phyloP scores from a whole-genome alignment of 495 filamentous ascomycete species.

The Penicillium psychrofluorescens region DNA sequence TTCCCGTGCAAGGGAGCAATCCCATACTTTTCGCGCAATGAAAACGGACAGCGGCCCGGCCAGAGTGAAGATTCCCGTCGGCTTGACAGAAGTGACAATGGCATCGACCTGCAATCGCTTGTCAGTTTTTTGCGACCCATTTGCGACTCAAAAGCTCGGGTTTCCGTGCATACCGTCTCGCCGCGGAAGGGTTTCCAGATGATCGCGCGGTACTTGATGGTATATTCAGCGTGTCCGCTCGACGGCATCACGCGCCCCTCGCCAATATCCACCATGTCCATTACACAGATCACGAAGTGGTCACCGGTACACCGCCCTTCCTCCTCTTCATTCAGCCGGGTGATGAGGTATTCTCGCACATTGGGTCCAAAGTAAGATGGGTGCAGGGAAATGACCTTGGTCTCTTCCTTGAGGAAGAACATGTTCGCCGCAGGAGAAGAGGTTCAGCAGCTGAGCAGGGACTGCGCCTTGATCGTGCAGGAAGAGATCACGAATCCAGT shows the following conservation, averaged over 20 bases:
- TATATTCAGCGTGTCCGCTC: constrained; percentile 86
- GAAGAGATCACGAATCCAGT: too few relatives aligned
- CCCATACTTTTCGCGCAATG: constrained; percentile 73
- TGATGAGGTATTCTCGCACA: constrained; percentile 80
- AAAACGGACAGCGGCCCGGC: constrained; percentile 85
- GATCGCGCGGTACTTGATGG: constrained; percentile 86
- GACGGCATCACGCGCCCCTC: constrained; percentile 87
- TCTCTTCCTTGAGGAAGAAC: constrained; percentile 97
- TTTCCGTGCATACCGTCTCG: constrained; percentile 66
- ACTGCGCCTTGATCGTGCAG: too few relatives aligned
- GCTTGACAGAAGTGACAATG: constrained; percentile 80
- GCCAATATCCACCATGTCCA: constrained; percentile 88
- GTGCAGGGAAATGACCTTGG: constrained; percentile 86
- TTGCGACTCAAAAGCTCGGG: neutral
- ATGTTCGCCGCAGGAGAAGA: constrained; percentile 35
- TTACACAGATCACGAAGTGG: constrained; percentile 93
- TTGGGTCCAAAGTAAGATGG: constrained; percentile 92
- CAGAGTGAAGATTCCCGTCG: constrained; percentile 86
- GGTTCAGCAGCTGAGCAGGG: too few relatives aligned
- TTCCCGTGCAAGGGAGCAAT: neutral
- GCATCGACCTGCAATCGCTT: constrained; percentile 68
- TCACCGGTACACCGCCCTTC: constrained; percentile 89
- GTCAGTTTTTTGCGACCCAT: constrained; percentile 5
- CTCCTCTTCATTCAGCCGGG: constrained; percentile 80
- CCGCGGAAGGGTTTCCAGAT: constrained; percentile 97